These are phyloP conservation scores for Talaromyces rugulosus DNA, from an alignment of 2,329 filamentous ascomycete genomes.

Conservation along the genomic window DNA sequence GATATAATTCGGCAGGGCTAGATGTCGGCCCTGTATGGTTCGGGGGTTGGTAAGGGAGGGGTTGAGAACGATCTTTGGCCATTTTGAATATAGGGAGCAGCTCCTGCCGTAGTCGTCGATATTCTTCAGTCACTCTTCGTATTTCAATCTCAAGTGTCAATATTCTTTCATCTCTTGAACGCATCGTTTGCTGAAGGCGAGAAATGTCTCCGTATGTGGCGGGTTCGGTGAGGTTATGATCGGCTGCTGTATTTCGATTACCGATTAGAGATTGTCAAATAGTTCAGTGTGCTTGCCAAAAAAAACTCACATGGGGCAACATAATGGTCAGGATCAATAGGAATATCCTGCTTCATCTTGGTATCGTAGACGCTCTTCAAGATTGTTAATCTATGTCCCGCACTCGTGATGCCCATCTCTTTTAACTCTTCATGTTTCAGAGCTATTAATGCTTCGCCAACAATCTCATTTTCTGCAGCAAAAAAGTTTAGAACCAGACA, in stretches of 20 bases:
- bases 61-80: constrained; percentile 86
- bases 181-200: constrained; percentile 82
- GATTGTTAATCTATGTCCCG: constrained; percentile 90
- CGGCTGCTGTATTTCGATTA: constrained; percentile 63
- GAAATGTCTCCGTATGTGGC: constrained; percentile 93
- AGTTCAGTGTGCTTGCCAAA: not conserved
- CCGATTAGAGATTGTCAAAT: constrained; percentile 3
- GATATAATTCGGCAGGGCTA: constrained; percentile 18
- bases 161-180: constrained; percentile 86
- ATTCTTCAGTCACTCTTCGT: constrained; percentile 79
- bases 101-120: constrained; percentile 82
- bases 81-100: constrained; percentile 85
- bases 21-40: constrained; percentile 36
- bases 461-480: constrained; percentile 81
- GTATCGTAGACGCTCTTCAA: constrained; percentile 95
- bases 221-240: constrained; percentile 79
- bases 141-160: constrained; percentile 77
- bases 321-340: constrained; percentile 89
- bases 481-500: not conserved
- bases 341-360: constrained; percentile 89
- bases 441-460: constrained; percentile 84
- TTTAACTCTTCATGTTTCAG: constrained; percentile 90
- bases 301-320: constrained; percentile 74
- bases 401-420: constrained; percentile 87
- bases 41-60: constrained; percentile 61